A percentile compares a stretch with the other conserved stretches of the same genome.
phyloP scores from a whole-genome alignment of 2,329 filamentous ascomycete species.

The Diaporthe batatas region DNA sequence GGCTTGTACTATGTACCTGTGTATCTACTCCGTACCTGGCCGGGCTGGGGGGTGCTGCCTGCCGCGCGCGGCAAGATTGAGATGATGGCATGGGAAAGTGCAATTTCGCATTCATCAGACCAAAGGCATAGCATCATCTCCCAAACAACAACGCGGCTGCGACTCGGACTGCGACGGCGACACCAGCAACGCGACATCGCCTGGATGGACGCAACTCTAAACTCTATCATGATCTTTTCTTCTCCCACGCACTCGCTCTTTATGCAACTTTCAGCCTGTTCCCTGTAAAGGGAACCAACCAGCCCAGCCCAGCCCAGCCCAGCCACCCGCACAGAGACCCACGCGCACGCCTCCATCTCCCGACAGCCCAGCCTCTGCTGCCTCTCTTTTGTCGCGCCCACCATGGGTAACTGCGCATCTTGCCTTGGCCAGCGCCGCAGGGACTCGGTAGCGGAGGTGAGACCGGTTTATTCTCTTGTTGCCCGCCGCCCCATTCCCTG shows the following conservation, averaged over 20 bases:
- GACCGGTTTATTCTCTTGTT: neutral
- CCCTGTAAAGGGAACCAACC: slow-evolving; percentile 34
- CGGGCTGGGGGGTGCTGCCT: neutral
- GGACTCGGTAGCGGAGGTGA: slow-evolving; percentile 41
- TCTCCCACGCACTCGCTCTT: slow-evolving; percentile 29
- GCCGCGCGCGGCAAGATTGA: neutral
- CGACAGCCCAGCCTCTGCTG: neutral
- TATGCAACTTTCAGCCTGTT: slow-evolving; percentile 36
- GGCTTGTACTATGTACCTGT: neutral
- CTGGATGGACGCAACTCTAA: slow-evolving; percentile 6
- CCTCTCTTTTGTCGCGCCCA: slow-evolving; percentile 24
- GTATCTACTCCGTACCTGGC: slow-evolving; percentile 8
- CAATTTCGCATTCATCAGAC: slow-evolving; percentile 30
- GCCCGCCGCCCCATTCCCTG: neutral
- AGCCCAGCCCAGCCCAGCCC: too few relatives aligned
- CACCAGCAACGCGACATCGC: slow-evolving; percentile 1
- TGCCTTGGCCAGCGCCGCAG: slow-evolving; percentile 40
- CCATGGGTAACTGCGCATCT: slow-evolving; percentile 42
- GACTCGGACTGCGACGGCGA: slow-evolving; percentile 11
- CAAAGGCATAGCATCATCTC: neutral
- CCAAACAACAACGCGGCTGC: slow-evolving; percentile 13
- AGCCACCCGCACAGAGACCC: neutral
- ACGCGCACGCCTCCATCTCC: neutral
- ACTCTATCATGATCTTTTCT: slow-evolving; percentile 4
- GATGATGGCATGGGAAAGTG: slow-evolving; percentile 32